phyloP scores from a whole-genome alignment of 306 rosid genomes.

The Oemleria cerasiformis region DNA sequence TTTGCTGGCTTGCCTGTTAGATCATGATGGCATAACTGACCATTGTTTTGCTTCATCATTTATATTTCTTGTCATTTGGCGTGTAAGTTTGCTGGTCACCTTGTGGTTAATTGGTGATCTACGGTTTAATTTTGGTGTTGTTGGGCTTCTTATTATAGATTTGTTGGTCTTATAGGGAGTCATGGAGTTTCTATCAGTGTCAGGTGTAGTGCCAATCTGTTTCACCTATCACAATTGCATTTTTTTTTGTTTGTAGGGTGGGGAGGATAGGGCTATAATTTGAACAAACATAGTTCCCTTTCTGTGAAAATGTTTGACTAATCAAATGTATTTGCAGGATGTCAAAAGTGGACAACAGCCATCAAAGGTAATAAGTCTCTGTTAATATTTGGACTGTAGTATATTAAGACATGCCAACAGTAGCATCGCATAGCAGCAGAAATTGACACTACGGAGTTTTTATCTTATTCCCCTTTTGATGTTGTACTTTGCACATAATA shows the following conservation, averaged over 20 bases:
- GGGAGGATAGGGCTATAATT: background rate
- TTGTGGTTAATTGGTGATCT: background rate
- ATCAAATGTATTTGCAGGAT: constrained; percentile 34
- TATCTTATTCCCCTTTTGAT: background rate
- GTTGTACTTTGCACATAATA: background rate
- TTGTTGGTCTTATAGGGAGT: background rate
- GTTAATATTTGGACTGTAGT: background rate
- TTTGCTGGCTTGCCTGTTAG: background rate
- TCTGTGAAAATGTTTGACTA: constrained; percentile 20
- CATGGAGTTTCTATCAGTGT: background rate
- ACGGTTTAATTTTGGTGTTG: background rate
- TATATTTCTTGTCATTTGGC: background rate
- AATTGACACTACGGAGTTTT: background rate
- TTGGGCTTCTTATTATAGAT: background rate
- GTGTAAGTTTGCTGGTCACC: background rate
- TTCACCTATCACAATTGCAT: background rate
- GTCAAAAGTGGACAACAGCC: constrained; percentile 34
- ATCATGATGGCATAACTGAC: background rate
- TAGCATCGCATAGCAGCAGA: background rate
- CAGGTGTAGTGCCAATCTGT: background rate
- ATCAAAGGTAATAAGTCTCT: constrained; percentile 43
- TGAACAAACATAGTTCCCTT: background rate
- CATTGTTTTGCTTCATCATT: background rate
- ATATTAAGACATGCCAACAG: background rate
- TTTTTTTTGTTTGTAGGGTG: too few relatives aligned